Evolutionary conservation across 108 stramenopile species (phyloP).

Genomic region (Nitzschia sp.): DNA sequence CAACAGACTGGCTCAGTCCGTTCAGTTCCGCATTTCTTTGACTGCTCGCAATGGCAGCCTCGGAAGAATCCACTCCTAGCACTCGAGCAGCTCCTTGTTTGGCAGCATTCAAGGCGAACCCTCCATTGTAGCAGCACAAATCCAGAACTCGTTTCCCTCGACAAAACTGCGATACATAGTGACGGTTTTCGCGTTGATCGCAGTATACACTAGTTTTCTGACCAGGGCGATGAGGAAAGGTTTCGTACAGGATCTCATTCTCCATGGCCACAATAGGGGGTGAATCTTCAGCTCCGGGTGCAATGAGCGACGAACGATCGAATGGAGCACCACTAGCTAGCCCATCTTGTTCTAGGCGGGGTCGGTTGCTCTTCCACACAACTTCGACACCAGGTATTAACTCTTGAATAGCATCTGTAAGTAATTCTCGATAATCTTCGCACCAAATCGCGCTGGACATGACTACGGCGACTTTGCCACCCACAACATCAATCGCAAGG

Average conservation of each 20-base stretch:
- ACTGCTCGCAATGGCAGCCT: conserved; percentile 78
- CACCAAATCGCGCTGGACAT: conserved; percentile 92
- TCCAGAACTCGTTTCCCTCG: conserved; percentile 76
- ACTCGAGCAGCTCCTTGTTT: conserved; percentile 56
- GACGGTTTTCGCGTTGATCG: conserved; percentile 93
- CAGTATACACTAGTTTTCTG: conserved; percentile 98
- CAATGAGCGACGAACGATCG: conserved; percentile 22
- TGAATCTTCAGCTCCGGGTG: conserved; percentile 4
- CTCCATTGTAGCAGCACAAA: conserved; percentile 88
- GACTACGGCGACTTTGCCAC: conserved; percentile 64
- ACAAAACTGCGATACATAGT: conserved; percentile 53
- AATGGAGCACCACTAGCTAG: conserved; percentile 33
- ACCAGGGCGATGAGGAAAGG: conserved; percentile 62
- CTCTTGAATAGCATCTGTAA: conserved; percentile 45
- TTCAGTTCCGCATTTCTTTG: conserved; percentile 75
- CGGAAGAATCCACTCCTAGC: conserved; percentile 84
- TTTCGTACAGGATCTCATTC: conserved; percentile 76
- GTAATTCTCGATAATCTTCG: conserved; percentile 72
- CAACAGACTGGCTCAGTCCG: conserved; percentile 32
- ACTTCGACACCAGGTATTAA: conserved; percentile 47
- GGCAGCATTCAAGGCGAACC: conserved; percentile 83
- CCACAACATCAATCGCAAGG: conserved; percentile 88
- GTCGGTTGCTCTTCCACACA: conserved; percentile 72
- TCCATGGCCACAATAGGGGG: conserved; percentile 57
- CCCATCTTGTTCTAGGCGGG: conserved; percentile 75